Conservation (phyloP, 371 early-diverging fungal species). For the Mucor irregularis region DNA sequence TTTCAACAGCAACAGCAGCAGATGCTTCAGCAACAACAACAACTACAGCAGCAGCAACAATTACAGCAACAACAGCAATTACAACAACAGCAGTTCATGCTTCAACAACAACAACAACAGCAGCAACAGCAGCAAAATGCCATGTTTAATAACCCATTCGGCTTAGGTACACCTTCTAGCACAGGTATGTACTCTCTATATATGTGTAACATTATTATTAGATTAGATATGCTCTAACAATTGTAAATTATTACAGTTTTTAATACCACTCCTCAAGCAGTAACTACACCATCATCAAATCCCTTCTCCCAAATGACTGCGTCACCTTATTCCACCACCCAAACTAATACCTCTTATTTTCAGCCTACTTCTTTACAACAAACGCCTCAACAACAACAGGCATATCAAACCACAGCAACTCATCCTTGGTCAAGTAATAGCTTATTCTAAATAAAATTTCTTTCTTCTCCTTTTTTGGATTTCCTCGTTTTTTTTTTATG, state of each 20-base stretch:
- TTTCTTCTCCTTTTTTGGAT: no score
- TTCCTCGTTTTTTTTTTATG: no score
- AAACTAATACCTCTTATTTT: constrained; percentile 3
- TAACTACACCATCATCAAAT: no score
- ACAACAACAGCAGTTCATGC: constrained; percentile 10
- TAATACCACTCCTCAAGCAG: neutral
- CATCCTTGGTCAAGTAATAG: constrained; percentile 3
- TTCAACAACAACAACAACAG: constrained; percentile 14
- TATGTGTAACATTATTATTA: constrained; percentile 5
- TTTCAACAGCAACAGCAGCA: constrained; percentile 10
- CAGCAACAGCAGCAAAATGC: constrained; percentile 1
- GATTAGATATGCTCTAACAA: neutral
- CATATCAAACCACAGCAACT: neutral
- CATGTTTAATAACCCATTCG: constrained; percentile 6
- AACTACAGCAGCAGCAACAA: constrained; percentile 19
- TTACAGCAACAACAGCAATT: constrained; percentile 14
- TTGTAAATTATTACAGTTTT: neutral
- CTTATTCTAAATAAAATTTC: no score
- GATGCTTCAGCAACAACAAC: constrained; percentile 24
- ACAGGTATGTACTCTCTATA: no score
- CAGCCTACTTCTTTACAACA: neutral
- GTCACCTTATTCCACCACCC: constrained; percentile 1
- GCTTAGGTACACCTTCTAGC: neutral
- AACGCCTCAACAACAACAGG: neutral
- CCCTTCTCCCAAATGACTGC: constrained; percentile 26